Evolutionary conservation across 1,284 basidiomycete genomes (phyloP), one percentile per base, ranked within the genome.

Genomic region (Fomitopsis palustris): DNA sequence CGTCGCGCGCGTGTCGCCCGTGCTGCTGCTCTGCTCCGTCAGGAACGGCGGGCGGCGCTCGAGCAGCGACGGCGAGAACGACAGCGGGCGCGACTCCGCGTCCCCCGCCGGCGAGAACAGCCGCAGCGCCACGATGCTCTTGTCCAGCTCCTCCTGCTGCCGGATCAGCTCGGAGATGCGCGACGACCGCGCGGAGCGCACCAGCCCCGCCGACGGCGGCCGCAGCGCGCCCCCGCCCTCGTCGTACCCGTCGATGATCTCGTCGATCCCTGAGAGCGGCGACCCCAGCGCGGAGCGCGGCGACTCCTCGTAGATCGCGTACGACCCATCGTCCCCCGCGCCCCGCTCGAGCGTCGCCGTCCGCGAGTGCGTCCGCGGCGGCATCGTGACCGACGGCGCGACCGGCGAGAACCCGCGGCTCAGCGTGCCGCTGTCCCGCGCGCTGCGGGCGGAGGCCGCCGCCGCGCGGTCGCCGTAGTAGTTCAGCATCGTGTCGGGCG

Each of bases 61-160:
- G 43, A 41, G 39, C 29, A 17, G 14, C 39, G 43, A 45, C 31
- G 5, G 8, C 31, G 21, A 25, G 6, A 56, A 27, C 23, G 43
- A 35, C 19, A 38, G 31, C 14, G 16, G 57, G 52, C 3, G 64
- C 59, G 33, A 63, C 17, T 4, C 25, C 33, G n/a, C 23, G 27
- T 53, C 47, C 58, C 64, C 65, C 21, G 62, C 61, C 14, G 75
- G 72, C 14, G 82, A 81, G 65, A 84, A 80, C 27, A 81, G 58
- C 54, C 77, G 77, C 47, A 90, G 74, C 39, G 80, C 79, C 31
- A 82, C 81, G 55, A 90, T 87, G 59, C 79, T 87, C 68, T 77
- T 78, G 65, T 90, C 88, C 45, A 89, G 76, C 62, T 88, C 84
- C 8, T 72, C 78, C 67, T 88, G 86, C 65, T 87, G 81, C 31